phyloP scores from a whole-genome alignment of 2,329 filamentous ascomycete species.

The Furcasterigmium furcatum region DNA sequence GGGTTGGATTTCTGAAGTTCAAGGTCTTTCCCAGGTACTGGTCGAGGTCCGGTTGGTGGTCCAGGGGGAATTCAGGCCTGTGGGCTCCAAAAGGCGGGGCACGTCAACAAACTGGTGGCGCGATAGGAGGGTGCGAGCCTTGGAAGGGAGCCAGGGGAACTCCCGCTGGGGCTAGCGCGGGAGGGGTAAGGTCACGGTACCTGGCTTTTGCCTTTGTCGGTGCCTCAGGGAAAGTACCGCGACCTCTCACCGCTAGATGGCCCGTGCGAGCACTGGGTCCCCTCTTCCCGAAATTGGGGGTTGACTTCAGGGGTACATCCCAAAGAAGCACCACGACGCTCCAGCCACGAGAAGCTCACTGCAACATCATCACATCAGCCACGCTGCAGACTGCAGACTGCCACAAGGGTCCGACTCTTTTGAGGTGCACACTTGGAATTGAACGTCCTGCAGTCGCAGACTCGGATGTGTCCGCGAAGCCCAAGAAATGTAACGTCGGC shows the following conservation, averaged over 20 bases:
- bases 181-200: conserved; percentile 7
- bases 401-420: too few species aligned
- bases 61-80: conserved; percentile 14
- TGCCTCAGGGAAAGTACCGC: conserved; percentile 7
- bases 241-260: conserved; percentile 19
- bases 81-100: conserved; percentile 20
- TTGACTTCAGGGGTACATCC: conserved; percentile 10
- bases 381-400: too few species aligned
- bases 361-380: too few species aligned
- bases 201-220: not conserved
- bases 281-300: conserved; percentile 6
- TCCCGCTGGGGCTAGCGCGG: conserved; percentile 10
- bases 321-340: not conserved
- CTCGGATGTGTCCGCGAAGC: too few species aligned
- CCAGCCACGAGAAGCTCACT: too few species aligned
- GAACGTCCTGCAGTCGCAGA: too few species aligned
- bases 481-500: too few species aligned
- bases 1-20: conserved; percentile 29
- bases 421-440: too few species aligned
- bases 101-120: conserved; percentile 15
- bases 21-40: conserved; percentile 17
- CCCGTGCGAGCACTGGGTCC: conserved; percentile 6
- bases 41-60: not conserved
- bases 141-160: conserved; percentile 3
- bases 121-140: conserved; percentile 8